Evolutionary conservation across 2,329 filamentous ascomycete species (phyloP), one percentile per base, ranked within the genome.

Genomic region (Penicillium hordei): DNA sequence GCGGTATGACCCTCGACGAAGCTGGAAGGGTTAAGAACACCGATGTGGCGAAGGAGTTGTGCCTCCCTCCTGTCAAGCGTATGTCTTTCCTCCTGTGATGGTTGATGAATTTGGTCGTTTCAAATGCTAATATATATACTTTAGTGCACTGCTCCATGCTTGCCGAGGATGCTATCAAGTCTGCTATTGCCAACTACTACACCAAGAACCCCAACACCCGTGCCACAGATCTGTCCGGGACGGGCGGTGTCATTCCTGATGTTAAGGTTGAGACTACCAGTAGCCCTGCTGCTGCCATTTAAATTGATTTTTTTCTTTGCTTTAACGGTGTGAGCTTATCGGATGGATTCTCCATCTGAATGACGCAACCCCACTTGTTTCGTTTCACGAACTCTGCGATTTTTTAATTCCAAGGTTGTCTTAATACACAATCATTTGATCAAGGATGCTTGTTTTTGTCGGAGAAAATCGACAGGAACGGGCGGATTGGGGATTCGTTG

Each of bases 1-100:
- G 91, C 63, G 94, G 94, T 60, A 99, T 97, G 93, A 96, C 89
- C 15, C 79, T 99, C 65, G 94, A 99, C 69, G 91, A 99, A 75
- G 94, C 95, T 34, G 87, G 88, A 54, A 89, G 89, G 79, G 90
- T 99, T 69, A 89, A 91, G 81, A 99, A 99, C 79, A 96, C 93
- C 4, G 93, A 99, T 79, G 99, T 99, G 73, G 94, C 94, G 38
- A 95, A 96, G 82, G 95, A 99, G 79, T 82, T 97, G 57, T 94
- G 91, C 89, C 90, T 59, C 88, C 91, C 91, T 36, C 91, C 91
- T 60, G 91, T 96, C 50, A 96, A 95, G 81, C 78, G 90, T 92
- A 80, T 77, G 88, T 86, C 46, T 34, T 36, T 27, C 13, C 13
- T 12, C 44, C 21, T 42, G 29, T 38, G 9, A 19, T 39, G n/a